Base-by-base conservation (phyloP, 345 rosid species). In the Trapa bicornis region DNA sequence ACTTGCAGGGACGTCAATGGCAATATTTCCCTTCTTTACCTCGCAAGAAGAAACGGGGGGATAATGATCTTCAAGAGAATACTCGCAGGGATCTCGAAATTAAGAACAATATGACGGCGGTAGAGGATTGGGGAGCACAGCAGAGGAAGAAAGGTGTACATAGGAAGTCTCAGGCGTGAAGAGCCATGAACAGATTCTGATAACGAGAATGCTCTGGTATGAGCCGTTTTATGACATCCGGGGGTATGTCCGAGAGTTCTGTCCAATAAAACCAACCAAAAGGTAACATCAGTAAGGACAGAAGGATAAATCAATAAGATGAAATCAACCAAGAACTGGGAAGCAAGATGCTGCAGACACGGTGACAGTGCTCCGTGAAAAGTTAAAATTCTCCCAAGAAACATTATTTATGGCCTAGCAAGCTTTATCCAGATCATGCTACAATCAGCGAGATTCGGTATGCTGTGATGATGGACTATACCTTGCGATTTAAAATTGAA, bases 141-240 rank as follows among this genome's bases (percentile, higher is more conserved):
- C 1, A 33, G 63, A 33, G 11, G 63, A 35, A 58, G 29, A 22
- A 22, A 22, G 29, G 29, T 22, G 29, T 22, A 22, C 29, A 22
- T 22, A 22, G 29, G 29, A 22, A 65, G 37, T 17, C 52, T 65
- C 67, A 87, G 2, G 88, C 36, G 75, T 86, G 77, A 83, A 90
- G 78, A 43, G 97, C 97, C 97, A 90, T 90, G 86, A 90, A 90
- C 72, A 77, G 77, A 79, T 90, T 90, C 84, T 90, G 95, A 78
- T 90, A 87, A n/a, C 95, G 97, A 48, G 94, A 90, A 73, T 86
- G 87, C 73, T 90, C 97, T 0, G 97, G 97, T 66, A 90, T 82
- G 42, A 90, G 95, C 70, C 86, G 77, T 71, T 84, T 81, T 69
- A 86, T 72, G 6, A 71, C 81, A 54, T 90, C 97, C 2, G 82